phyloP scores from a whole-genome alignment of 352 stramenopile species.

The Elongisporangium prolatum region DNA sequence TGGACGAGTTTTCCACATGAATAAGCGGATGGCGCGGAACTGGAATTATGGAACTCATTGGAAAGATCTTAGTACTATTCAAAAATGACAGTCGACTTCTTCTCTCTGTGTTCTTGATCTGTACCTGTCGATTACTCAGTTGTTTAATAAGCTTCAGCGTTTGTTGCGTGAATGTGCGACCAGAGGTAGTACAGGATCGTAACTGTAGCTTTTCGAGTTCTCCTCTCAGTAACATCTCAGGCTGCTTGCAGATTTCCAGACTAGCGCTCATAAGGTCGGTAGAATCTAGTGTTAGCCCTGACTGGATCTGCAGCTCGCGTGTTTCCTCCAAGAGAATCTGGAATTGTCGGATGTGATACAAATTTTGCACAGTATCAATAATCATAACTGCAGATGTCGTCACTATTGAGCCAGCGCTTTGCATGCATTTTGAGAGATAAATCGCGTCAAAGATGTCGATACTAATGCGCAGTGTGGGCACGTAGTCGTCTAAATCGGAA shows the following conservation, averaged over 20 bases:
- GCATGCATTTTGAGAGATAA: slow-evolving; percentile 3
- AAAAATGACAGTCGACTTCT: not conserved
- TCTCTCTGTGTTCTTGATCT: not conserved
- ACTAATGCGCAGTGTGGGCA: slow-evolving; percentile 6
- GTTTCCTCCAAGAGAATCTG: not conserved
- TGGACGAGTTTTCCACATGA: not conserved
- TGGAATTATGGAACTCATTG: not conserved
- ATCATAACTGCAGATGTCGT: not conserved
- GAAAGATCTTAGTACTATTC: not conserved
- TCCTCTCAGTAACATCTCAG: not conserved
- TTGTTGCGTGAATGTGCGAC: not conserved
- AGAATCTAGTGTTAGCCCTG: not conserved
- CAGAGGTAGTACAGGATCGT: not conserved
- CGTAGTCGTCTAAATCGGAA: not conserved
- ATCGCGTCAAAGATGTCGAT: slow-evolving; percentile 5
- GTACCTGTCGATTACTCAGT: not conserved
- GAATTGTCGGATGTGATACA: not conserved
- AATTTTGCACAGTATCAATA: no score
- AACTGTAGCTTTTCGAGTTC: not conserved
- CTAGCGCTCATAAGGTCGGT: not conserved
- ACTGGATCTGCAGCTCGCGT: not conserved
- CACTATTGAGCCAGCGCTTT: slow-evolving; percentile 1
- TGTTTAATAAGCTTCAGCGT: not conserved
- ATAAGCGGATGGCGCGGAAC: not conserved
- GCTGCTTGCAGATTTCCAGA: not conserved